Evolutionary conservation across 2,329 filamentous ascomycete species (phyloP).

Genomic region (Ascochyta clinopodiicola): DNA sequence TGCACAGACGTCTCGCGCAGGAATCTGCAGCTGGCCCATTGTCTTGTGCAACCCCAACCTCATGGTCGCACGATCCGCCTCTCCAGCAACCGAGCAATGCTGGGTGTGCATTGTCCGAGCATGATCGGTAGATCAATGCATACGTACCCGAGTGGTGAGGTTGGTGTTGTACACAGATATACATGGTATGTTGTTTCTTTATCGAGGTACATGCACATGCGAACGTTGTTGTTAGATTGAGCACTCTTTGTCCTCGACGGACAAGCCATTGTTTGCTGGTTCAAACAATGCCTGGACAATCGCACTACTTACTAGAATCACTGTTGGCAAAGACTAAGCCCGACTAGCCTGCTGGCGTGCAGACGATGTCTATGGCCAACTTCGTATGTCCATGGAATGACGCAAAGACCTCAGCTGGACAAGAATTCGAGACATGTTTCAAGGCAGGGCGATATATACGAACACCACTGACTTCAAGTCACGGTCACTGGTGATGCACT

Average conservation of each 20-base stretch:
- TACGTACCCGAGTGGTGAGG: background rate
- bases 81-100: slow-evolving; percentile 2
- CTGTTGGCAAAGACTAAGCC: background rate
- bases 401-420: background rate
- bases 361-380: background rate
- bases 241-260: background rate
- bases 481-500: background rate
- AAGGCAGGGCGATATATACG: background rate
- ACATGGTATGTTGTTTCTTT: background rate
- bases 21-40: background rate
- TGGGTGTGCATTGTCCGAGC: background rate
- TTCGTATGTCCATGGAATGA: too few species aligned
- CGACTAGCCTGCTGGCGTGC: background rate
- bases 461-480: background rate
- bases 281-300: background rate
- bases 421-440: slow-evolving; percentile 3
- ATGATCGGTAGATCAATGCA: background rate
- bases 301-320: background rate
- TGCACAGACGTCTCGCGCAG: background rate
- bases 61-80: slow-evolving; percentile 8
- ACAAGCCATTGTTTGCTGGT: slow-evolving; percentile 2
- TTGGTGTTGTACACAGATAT: slow-evolving; percentile 4
- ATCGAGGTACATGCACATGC: background rate
- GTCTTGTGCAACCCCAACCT: slow-evolving; percentile 6
- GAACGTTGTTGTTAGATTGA: background rate